Conservation (phyloP, 495 filamentous ascomycete species). For the Tuber melanosporum region DNA sequence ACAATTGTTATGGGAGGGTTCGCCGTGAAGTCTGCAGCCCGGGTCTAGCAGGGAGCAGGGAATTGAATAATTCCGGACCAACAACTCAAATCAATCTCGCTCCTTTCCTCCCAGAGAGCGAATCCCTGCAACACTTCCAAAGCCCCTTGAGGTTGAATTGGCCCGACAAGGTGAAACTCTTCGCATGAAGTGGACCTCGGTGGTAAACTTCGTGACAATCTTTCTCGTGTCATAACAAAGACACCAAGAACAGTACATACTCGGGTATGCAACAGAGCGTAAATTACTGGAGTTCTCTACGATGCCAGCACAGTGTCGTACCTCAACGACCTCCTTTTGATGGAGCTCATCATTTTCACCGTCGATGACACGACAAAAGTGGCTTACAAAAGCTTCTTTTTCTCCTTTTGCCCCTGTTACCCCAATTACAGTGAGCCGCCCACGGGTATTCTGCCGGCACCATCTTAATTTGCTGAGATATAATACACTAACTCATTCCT, state of each 20-base stretch:
- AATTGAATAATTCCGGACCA: slow-evolving; percentile 18
- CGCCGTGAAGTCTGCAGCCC: not conserved
- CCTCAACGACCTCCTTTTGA: not conserved
- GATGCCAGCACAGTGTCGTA: not conserved
- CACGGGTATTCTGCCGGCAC: no score
- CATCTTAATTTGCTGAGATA: not conserved
- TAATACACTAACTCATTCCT: no score
- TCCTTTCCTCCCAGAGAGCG: not conserved
- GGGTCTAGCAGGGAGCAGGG: not conserved
- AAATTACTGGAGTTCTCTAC: not conserved
- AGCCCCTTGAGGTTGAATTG: not conserved
- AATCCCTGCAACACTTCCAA: not conserved
- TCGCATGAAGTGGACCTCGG: not conserved
- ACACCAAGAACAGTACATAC: not conserved
- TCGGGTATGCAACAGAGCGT: not conserved
- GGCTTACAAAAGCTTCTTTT: not conserved
- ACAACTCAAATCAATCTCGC: slow-evolving; percentile 10
- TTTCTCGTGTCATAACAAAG: not conserved
- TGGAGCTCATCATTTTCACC: not conserved
- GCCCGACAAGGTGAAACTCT: no score
- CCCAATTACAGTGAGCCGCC: not conserved
- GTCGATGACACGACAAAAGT: not conserved
- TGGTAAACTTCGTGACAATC: not conserved
- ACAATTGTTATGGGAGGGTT: slow-evolving; percentile 9
- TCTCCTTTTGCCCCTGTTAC: not conserved